Conservation (phyloP, 495 filamentous ascomycete species). For the Pseudevernia furfuracea region DNA sequence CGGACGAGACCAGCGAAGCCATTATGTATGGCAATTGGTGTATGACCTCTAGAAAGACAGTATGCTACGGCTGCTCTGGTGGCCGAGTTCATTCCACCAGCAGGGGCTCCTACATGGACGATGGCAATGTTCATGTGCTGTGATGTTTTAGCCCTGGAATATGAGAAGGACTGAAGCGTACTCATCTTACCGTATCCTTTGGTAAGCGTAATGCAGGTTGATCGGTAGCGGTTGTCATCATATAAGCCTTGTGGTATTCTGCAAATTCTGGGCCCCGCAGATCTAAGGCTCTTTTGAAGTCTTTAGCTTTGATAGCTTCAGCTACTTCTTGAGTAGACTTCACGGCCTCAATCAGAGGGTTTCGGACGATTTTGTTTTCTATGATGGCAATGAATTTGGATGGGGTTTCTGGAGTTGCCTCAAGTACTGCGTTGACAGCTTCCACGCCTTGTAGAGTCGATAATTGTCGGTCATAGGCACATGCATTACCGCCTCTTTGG, state of each 20-base stretch:
- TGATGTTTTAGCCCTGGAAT: neutral
- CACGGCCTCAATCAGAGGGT: conserved; percentile 83
- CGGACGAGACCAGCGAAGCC: conserved; percentile 92
- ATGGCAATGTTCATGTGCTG: conserved; percentile 89
- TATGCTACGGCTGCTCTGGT: conserved; percentile 94
- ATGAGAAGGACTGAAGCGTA: neutral
- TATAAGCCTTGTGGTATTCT: conserved; percentile 83
- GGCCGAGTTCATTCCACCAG: conserved; percentile 98
- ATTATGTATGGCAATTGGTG: conserved; percentile 86
- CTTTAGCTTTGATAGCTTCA: conserved; percentile 65
- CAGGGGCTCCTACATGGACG: conserved; percentile 88
- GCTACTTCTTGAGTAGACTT: conserved; percentile 75
- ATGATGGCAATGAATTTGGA: conserved; percentile 90
- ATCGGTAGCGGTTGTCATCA: conserved; percentile 73
- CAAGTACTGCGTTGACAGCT: conserved; percentile 91
- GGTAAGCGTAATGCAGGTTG: conserved; percentile 57
- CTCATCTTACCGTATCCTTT: conserved; percentile 55
- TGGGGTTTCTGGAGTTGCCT: conserved; percentile 79
- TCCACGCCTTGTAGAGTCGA: conserved; percentile 92
- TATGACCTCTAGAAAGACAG: conserved; percentile 87
- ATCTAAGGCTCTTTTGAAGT: conserved; percentile 78
- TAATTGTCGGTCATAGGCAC: conserved; percentile 90
- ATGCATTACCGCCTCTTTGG: conserved; percentile 84
- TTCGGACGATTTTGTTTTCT: conserved; percentile 95
- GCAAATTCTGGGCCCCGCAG: conserved; percentile 88